Conservation (phyloP, 2,329 filamentous ascomycete genomes). For the Xylaria hypoxylon region DNA sequence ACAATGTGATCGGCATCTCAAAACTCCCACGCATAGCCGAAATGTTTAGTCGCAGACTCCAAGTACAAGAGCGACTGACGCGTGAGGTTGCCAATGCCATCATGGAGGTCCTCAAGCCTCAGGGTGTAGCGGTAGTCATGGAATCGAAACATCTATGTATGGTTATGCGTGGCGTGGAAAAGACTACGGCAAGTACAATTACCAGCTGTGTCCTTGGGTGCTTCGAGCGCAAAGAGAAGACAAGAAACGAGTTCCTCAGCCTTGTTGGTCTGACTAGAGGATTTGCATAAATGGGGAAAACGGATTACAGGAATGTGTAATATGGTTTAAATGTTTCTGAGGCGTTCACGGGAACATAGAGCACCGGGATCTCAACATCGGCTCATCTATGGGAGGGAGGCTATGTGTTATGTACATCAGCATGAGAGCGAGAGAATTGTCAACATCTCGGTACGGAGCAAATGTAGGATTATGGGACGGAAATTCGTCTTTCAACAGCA, state of each 20-base stretch:
- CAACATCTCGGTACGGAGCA: slow-evolving; percentile 42
- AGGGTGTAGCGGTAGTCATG: slow-evolving; percentile 97
- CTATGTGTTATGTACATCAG: slow-evolving; percentile 36
- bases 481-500: slow-evolving; percentile 38
- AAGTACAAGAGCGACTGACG: slow-evolving; percentile 96
- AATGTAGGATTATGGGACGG: slow-evolving; percentile 26
- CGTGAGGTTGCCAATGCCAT: slow-evolving; percentile 96
- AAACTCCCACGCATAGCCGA: slow-evolving; percentile 96
- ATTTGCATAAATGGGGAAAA: slow-evolving; percentile 35
- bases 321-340: slow-evolving; percentile 28
- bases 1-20: slow-evolving; percentile 90
- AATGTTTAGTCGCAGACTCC: slow-evolving; percentile 92
- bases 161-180: slow-evolving; percentile 98
- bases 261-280: slow-evolving; percentile 72
- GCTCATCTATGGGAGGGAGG: slow-evolving; percentile 39
- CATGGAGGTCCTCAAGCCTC: slow-evolving; percentile 90
- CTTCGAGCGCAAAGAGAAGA: slow-evolving; percentile 93
- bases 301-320: background rate
- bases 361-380: slow-evolving; percentile 49
- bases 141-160: slow-evolving; percentile 97
- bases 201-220: slow-evolving; percentile 98
- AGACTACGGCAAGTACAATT: slow-evolving; percentile 86
- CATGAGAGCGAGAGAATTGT: slow-evolving; percentile 37
- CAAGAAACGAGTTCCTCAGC: slow-evolving; percentile 93
- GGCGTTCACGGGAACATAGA: slow-evolving; percentile 41